Conservation (phyloP, 495 filamentous ascomycete species). For the Thermothielavioides terrestris region DNA sequence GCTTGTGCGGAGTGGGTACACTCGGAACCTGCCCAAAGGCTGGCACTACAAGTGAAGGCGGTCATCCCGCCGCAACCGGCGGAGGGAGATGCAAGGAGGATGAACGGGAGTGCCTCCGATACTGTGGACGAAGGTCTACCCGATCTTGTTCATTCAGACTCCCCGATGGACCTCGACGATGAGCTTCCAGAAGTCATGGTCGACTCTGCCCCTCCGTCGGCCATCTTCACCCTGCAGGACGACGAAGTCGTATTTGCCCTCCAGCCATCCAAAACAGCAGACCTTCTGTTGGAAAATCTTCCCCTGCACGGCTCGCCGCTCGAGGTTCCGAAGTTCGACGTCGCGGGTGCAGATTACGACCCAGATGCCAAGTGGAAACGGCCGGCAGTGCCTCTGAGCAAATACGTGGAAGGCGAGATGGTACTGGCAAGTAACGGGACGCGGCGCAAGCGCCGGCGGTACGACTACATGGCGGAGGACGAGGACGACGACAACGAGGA, state of each 20-base stretch:
- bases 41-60: constrained; percentile 56
- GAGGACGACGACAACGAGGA: constrained; percentile 49
- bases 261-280: constrained; percentile 62
- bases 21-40: constrained; percentile 50
- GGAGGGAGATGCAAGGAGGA: constrained; percentile 14
- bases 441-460: constrained; percentile 68
- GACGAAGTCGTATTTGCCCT: constrained; percentile 77
- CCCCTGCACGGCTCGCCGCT: constrained; percentile 67
- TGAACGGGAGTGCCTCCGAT: constrained; percentile 21
- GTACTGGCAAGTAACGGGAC: constrained; percentile 56
- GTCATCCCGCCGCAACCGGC: constrained; percentile 29
- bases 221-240: constrained; percentile 71
- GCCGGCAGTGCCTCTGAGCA: constrained; percentile 74
- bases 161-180: constrained; percentile 39
- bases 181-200: constrained; percentile 35
- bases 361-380: constrained; percentile 66
- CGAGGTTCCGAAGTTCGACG: constrained; percentile 45
- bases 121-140: constrained; percentile 45
- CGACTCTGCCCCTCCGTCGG: constrained; percentile 53
- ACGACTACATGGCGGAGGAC: constrained; percentile 63
- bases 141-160: constrained; percentile 55
- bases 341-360: constrained; percentile 47
- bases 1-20: constrained; percentile 75
- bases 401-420: constrained; percentile 76
- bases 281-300: constrained; percentile 77